Evolutionary conservation across 768 basidiomycete genomes (phyloP).

Genomic region (Cystofilobasidium bisporidii): DNA sequence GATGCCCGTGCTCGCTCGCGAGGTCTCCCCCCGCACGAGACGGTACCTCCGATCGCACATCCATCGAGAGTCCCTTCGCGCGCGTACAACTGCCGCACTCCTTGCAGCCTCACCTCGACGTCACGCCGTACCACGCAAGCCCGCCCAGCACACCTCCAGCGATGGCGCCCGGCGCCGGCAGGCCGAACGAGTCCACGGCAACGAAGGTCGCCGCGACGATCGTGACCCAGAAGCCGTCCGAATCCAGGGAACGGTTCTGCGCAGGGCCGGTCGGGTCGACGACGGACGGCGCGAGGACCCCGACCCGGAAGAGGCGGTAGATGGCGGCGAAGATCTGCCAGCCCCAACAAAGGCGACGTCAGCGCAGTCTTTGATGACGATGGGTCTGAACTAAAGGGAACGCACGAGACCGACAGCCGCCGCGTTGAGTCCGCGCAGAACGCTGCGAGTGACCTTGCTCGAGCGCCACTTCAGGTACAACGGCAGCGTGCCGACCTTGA

Average conservation of each 20-base stretch:
- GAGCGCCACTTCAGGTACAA: constrained; percentile 32
- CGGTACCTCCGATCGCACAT: too few species aligned
- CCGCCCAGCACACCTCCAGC: constrained; percentile 43
- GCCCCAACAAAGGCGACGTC: too few species aligned
- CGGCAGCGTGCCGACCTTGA: constrained; percentile 32
- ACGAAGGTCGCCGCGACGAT: constrained; percentile 44
- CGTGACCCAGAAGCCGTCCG: constrained; percentile 49
- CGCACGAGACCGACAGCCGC: constrained; percentile 36
- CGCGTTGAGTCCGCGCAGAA: constrained; percentile 37
- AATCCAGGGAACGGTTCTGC: constrained; percentile 32
- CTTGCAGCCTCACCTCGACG: background rate
- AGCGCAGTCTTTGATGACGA: constrained; percentile 27
- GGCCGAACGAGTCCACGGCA: constrained; percentile 42
- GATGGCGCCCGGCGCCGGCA: constrained; percentile 43
- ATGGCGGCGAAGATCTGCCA: constrained; percentile 27
- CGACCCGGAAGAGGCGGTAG: constrained; percentile 1
- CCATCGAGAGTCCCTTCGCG: too few species aligned
- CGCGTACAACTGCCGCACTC: too few species aligned
- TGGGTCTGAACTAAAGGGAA: too few species aligned
- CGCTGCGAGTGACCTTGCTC: constrained; percentile 27
- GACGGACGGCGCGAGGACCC: constrained; percentile 6
- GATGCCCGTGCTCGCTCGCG: too few species aligned
- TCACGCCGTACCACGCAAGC: constrained; percentile 45
- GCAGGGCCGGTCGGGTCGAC: constrained; percentile 27
- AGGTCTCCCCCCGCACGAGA: too few species aligned